phyloP scores from a whole-genome alignment of 345 rosid genomes.

The Atalantia buxifolia region DNA sequence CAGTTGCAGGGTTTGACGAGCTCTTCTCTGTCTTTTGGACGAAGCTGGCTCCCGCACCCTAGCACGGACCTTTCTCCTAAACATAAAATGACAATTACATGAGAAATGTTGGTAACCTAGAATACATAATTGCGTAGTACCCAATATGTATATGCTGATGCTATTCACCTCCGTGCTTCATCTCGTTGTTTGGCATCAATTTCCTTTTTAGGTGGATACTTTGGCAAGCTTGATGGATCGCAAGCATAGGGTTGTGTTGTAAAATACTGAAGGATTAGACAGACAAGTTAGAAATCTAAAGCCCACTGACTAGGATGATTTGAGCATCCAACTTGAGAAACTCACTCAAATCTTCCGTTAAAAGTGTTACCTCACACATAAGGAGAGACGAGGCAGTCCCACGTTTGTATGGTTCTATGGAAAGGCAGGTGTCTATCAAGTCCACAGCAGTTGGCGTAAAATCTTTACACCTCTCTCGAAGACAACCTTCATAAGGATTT shows the following conservation, averaged over 20 bases:
- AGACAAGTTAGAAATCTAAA: not conserved
- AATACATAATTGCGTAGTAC: not conserved
- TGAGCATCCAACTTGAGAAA: not conserved
- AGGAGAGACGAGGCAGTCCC: slow-evolving; percentile 77
- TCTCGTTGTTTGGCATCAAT: slow-evolving; percentile 71
- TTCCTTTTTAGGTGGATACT: slow-evolving; percentile 76
- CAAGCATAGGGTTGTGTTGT: slow-evolving; percentile 56
- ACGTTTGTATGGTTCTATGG: slow-evolving; percentile 59
- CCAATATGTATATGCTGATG: not conserved
- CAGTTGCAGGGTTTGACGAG: slow-evolving; percentile 32
- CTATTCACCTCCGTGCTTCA: slow-evolving; percentile 47
- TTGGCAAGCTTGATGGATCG: slow-evolving; percentile 68
- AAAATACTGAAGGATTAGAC: slow-evolving; percentile 45
- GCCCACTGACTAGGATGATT: not conserved
- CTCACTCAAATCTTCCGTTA: not conserved
- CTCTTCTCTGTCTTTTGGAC: slow-evolving; percentile 43
- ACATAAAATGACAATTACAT: slow-evolving; percentile 10
- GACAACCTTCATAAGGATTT: slow-evolving; percentile 46
- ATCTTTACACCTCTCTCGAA: slow-evolving; percentile 56
- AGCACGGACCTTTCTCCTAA: slow-evolving; percentile 51
- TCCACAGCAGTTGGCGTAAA: slow-evolving; percentile 39
- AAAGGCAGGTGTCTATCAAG: slow-evolving; percentile 59
- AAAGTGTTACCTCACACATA: slow-evolving; percentile 44
- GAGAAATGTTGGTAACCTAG: not conserved
- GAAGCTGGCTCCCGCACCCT: slow-evolving; percentile 40